Evolutionary conservation across 352 stramenopile genomes (phyloP).

Genomic region (Globisporangium sylvaticum): DNA sequence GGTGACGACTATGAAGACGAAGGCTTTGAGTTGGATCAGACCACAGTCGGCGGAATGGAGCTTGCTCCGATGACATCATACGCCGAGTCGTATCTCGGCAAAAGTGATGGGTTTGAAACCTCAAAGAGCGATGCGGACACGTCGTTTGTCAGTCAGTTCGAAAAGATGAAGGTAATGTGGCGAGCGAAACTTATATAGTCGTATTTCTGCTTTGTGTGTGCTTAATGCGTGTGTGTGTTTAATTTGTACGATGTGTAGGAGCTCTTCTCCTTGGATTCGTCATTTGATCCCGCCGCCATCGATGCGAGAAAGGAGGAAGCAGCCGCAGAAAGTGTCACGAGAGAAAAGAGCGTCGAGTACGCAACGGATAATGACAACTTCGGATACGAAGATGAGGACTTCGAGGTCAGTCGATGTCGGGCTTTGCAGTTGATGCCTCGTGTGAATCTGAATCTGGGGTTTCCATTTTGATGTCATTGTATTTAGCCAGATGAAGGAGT

Average conservation of each 20-base stretch:
- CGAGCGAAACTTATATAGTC: no score
- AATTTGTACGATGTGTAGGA: conserved; percentile 10
- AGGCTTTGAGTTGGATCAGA: conserved; percentile 64
- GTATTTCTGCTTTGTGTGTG: no score
- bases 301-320: conserved; percentile 8
- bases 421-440: neutral
- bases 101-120: neutral
- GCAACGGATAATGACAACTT: conserved; percentile 32
- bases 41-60: conserved; percentile 22
- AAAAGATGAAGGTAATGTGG: conserved; percentile 47
- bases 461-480: neutral
- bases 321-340: neutral
- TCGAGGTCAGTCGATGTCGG: conserved; percentile 31
- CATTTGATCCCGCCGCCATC: conserved; percentile 17
- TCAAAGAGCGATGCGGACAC: conserved; percentile 10
- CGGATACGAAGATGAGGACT: conserved; percentile 76
- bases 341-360: neutral
- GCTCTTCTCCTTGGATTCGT: conserved; percentile 19
- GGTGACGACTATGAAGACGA: conserved; percentile 56
- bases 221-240: neutral
- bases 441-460: neutral
- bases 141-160: conserved; percentile 32
- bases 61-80: neutral
- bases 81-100: conserved; percentile 1
- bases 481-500: conserved; percentile 1